Conservation (phyloP, 305 asterid genomes). For the Rubia balearica region DNA sequence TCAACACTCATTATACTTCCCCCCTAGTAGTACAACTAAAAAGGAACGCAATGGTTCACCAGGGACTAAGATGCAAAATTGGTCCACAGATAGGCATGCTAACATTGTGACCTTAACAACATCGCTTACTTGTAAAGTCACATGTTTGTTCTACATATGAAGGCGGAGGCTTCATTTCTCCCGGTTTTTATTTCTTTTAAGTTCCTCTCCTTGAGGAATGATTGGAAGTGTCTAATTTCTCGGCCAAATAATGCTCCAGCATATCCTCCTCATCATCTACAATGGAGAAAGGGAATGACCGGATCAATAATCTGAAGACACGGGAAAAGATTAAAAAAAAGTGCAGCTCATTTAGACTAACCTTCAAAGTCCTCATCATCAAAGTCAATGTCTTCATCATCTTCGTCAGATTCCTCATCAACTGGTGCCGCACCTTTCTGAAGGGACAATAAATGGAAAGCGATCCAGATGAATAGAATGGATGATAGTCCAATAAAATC, state of each 20-base stretch:
- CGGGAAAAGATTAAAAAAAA: conserved; percentile 1
- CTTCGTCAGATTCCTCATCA: conserved; percentile 71
- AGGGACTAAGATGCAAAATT: background rate
- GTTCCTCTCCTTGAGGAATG: conserved; percentile 36
- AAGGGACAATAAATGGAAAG: conserved; percentile 15
- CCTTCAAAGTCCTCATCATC: conserved; percentile 92
- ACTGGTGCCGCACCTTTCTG: conserved; percentile 64
- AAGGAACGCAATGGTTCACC: background rate
- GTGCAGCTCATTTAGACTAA: conserved; percentile 17
- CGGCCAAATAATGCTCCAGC: conserved; percentile 96
- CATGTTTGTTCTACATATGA: background rate
- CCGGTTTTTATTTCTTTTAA: background rate
- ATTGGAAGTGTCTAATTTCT: conserved; percentile 40
- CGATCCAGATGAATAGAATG: conserved; percentile 7
- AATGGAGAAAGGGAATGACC: conserved; percentile 3
- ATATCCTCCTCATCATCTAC: conserved; percentile 89
- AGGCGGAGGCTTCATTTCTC: background rate
- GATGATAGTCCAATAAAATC: background rate
- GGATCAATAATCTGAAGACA: background rate
- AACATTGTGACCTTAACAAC: background rate
- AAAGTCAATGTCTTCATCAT: conserved; percentile 75
- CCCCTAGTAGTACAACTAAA: background rate
- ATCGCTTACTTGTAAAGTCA: background rate
- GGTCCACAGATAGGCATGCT: background rate
- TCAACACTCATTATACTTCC: background rate